phyloP scores from a whole-genome alignment of 805 yeast genomes.

The Schwanniomyces pseudopolymorphus region DNA sequence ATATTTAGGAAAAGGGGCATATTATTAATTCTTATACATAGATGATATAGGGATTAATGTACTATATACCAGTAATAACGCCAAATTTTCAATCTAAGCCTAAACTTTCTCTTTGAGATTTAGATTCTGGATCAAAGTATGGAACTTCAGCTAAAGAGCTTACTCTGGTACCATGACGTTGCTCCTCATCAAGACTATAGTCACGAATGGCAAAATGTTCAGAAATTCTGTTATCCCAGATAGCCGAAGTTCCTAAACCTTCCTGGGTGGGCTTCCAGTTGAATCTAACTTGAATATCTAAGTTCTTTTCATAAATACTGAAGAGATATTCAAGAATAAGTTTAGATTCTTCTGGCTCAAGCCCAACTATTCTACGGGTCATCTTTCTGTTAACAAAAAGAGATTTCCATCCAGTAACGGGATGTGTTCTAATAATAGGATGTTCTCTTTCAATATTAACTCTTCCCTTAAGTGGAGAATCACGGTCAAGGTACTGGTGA shows the following conservation, averaged over 20 bases:
- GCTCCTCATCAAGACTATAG: conserved; percentile 40
- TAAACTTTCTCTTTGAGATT: conserved; percentile 53
- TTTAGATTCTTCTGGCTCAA: conserved; percentile 50
- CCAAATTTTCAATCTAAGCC: conserved; percentile 24
- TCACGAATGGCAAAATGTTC: conserved; percentile 57
- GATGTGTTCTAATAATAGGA: conserved; percentile 63
- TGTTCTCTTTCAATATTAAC: conserved; percentile 54
- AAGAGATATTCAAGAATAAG: conserved; percentile 47
- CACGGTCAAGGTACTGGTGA: conserved; percentile 42
- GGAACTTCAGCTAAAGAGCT: conserved; percentile 55
- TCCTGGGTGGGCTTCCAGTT: conserved; percentile 46
- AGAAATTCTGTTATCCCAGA: conserved; percentile 61
- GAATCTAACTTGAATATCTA: conserved; percentile 56
- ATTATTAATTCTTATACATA: conserved; percentile 3
- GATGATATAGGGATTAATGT: no score
- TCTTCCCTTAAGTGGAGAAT: conserved; percentile 46
- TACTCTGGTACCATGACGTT: conserved; percentile 54
- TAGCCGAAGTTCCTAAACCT: conserved; percentile 46
- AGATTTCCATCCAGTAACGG: conserved; percentile 63
- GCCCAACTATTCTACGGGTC: conserved; percentile 53
- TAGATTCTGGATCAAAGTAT: conserved; percentile 47
- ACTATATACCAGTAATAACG: neutral
- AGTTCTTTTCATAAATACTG: conserved; percentile 49
- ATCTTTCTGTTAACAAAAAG: conserved; percentile 52
- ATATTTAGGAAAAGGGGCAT: conserved; percentile 9